Base-by-base conservation (phyloP, 768 basidiomycete species). In the Rhodotorula taiwanensis region DNA sequence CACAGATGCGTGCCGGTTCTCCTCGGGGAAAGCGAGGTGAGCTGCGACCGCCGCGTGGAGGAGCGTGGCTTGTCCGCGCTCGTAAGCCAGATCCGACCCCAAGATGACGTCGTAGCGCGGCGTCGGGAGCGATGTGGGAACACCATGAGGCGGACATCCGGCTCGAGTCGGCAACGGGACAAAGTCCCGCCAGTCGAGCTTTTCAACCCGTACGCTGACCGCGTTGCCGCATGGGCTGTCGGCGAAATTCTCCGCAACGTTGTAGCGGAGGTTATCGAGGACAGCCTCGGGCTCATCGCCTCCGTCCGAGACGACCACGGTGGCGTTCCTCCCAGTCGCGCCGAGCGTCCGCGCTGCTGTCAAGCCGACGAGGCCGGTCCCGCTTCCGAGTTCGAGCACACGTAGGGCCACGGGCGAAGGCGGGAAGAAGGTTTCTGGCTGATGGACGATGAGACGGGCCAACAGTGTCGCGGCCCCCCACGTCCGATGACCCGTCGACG, bases 311-410 rank as follows among this genome's bases (percentile, higher is more conserved):
- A 87, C 86, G 27, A 84, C 75, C 58, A 89, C 78, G 10, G 71
- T 11, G 64, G 34, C 63, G 60, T 13, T 44, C 28, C 18, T 53
- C 55, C 51, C 45, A 61, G 69, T 52, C 10, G 58, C n/a, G 13
- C 58, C 71, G 14, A 82, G 73, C 5, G 84, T 71, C 69, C 81
- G 83, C 2, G 83, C 81, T 2, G 80, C 77, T 16, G 82, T 79
- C 66, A 92, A 84, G 67, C 87, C 87, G n/a, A 90, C 79, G 58
- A 90, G 77, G 7, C 89, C 89, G 0, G 89, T 91, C 5, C 89
- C 89, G 1, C 87, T 86, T 9, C 89, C 88, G n/a, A 92, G 80
- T 74, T 92, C 88, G 47, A 91, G 79, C 18, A 90, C 71, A 4
- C 82, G 77, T 3, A 82, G 55, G 16, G 66, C 58, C 14, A 9